Percentiles rank a stretch among this genome's conserved stretches.
Conservation (phyloP, 208 protist species). For the Leishmania arabica region DNA sequence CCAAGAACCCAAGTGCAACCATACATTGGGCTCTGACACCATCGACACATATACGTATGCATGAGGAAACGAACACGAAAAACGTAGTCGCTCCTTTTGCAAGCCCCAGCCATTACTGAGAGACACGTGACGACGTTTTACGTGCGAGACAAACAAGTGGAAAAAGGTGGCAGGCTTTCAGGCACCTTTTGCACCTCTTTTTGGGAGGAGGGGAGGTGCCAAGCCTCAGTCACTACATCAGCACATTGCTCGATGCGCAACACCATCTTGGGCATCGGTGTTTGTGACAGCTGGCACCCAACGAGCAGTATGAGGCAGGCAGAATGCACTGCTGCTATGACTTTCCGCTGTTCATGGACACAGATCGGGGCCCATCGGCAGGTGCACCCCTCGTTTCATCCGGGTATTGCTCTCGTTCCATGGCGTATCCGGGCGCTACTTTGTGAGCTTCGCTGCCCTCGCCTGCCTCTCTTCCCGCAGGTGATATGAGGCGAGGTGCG, state of each 20-base stretch:
- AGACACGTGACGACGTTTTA: background rate
- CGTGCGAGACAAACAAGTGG: too few relatives aligned
- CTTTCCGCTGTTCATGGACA: background rate
- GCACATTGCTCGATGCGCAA: too few relatives aligned
- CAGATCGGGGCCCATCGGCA: background rate
- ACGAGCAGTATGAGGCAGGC: background rate
- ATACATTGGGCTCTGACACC: too few relatives aligned
- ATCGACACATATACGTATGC: too few relatives aligned
- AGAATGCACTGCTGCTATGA: background rate
- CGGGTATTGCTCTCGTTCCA: background rate
- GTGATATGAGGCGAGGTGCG: slow-evolving; percentile 38
- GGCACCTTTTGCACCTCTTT: too few relatives aligned
- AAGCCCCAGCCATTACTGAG: background rate
- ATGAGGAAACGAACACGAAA: too few relatives aligned
- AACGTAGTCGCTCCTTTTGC: background rate
- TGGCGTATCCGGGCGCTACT: background rate
- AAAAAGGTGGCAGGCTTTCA: too few relatives aligned
- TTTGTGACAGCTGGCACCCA: too few relatives aligned
- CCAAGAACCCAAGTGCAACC: too few relatives aligned
- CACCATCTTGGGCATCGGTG: too few relatives aligned
- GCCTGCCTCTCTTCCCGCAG: slow-evolving; percentile 18
- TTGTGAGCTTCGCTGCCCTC: background rate
- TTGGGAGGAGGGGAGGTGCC: too few relatives aligned
- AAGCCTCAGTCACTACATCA: too few relatives aligned
- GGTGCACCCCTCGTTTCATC: background rate